A percentile compares a stretch with the other conserved stretches of the same genome.
Conservation (phyloP, 73 alveolate genomes). For the Uronychia setigera region DNA sequence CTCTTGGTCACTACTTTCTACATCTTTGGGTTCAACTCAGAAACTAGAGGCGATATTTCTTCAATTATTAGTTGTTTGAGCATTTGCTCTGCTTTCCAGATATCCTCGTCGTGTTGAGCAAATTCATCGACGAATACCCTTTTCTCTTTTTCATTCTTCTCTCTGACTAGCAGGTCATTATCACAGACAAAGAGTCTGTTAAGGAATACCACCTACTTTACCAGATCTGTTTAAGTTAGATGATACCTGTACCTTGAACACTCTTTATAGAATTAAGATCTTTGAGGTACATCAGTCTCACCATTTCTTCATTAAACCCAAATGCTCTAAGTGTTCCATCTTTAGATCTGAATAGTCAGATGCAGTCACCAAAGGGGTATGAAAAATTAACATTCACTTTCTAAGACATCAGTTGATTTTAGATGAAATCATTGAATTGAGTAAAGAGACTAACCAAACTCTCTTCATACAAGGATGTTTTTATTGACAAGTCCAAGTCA, state of each 20-base stretch:
- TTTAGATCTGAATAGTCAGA: background rate
- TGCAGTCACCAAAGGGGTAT: background rate
- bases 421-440: background rate
- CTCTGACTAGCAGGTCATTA: background rate
- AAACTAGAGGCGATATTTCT: background rate
- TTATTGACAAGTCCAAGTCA: background rate
- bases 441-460: background rate
- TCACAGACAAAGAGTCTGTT: background rate
- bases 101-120: background rate
- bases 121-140: background rate
- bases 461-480: background rate
- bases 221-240: background rate
- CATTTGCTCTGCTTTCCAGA: background rate
- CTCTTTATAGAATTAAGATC: background rate
- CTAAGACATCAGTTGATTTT: background rate
- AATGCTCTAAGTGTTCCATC: background rate
- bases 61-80: background rate
- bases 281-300: background rate
- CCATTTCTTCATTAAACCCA: background rate
- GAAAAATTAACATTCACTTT: background rate
- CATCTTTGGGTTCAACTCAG: background rate
- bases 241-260: background rate
- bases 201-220: background rate
- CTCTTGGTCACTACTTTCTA: background rate
- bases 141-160: background rate